Conservation (phyloP, 192 early-diverging fungal genomes). For the Umbelopsis sp. region DNA sequence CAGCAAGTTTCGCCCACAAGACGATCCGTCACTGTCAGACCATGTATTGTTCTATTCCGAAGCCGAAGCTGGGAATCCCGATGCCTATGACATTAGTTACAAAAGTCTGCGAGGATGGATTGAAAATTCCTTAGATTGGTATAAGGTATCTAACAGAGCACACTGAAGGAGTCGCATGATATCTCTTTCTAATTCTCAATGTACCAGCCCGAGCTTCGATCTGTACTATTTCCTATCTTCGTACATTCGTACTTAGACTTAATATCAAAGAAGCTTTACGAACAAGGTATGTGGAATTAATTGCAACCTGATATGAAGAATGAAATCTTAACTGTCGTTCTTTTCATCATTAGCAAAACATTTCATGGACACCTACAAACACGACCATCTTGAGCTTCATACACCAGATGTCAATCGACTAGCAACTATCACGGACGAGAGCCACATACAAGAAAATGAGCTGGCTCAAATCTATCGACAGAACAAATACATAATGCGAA, state of each 20-base stretch:
- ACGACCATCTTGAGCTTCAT: conserved; percentile 81
- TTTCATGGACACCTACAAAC: conserved; percentile 76
- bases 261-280: conserved; percentile 54
- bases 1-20: conserved; percentile 23
- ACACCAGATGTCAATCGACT: conserved; percentile 71
- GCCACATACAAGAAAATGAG: conserved; percentile 81
- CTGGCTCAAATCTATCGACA: conserved; percentile 76
- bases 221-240: conserved; percentile 89
- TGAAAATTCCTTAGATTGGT: conserved; percentile 92
- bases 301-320: neutral
- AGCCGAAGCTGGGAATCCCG: conserved; percentile 76
- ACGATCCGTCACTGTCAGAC: conserved; percentile 63
- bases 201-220: conserved; percentile 76
- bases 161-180: neutral
- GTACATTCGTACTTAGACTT: conserved; percentile 91
- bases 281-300: conserved; percentile 46
- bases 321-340: conserved; percentile 2
- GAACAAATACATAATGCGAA: conserved; percentile 83
- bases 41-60: conserved; percentile 71
- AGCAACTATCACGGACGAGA: conserved; percentile 65
- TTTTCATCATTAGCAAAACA: conserved; percentile 54
- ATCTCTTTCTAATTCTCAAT: neutral
- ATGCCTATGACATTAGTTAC: conserved; percentile 83
- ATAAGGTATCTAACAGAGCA: conserved; percentile 63
- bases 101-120: conserved; percentile 82